A percentile compares a stretch with the other conserved stretches of the same genome.
phyloP scores from a whole-genome alignment of 441 rosid species.

The Erysimum pusillum region DNA sequence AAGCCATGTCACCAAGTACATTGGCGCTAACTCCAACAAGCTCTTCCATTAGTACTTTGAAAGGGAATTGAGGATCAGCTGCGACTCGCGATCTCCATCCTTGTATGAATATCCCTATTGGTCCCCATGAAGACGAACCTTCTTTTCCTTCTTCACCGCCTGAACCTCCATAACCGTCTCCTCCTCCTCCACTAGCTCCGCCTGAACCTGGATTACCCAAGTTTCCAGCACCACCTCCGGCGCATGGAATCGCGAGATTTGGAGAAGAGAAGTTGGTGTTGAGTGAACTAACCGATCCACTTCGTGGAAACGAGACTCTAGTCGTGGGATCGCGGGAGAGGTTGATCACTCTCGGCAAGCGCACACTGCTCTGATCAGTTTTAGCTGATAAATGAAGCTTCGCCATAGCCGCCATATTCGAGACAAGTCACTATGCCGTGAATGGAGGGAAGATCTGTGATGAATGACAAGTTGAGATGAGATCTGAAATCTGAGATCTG shows the following conservation, averaged over 20 bases:
- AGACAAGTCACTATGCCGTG: neutral
- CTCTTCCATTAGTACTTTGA: constrained; percentile 95
- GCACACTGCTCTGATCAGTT: constrained; percentile 47
- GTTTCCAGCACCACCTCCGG: constrained; percentile 38
- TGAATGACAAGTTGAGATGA: neutral
- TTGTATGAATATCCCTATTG: constrained; percentile 57
- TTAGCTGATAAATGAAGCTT: constrained; percentile 52
- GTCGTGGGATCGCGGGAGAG: constrained; percentile 37
- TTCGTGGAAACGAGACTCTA: constrained; percentile 49
- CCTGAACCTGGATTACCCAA: constrained; percentile 39
- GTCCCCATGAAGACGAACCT: constrained; percentile 50
- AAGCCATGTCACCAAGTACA: constrained; percentile 95
- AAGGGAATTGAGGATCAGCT: constrained; percentile 95
- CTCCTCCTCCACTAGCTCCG: constrained; percentile 47
- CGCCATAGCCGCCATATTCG: constrained; percentile 56
- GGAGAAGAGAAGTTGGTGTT: constrained; percentile 29
- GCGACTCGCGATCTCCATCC: constrained; percentile 95
- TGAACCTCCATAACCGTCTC: constrained; percentile 48
- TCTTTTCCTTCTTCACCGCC: constrained; percentile 42
- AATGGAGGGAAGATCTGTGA: neutral
- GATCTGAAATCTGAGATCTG: constrained; percentile 39
- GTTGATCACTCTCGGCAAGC: constrained; percentile 28
- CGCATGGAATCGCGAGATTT: constrained; percentile 19
- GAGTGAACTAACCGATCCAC: constrained; percentile 48
- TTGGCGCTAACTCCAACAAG: constrained; percentile 87